Base-by-base conservation (phyloP, 2,329 filamentous ascomycete genomes). In the Sporothrix luriei region DNA sequence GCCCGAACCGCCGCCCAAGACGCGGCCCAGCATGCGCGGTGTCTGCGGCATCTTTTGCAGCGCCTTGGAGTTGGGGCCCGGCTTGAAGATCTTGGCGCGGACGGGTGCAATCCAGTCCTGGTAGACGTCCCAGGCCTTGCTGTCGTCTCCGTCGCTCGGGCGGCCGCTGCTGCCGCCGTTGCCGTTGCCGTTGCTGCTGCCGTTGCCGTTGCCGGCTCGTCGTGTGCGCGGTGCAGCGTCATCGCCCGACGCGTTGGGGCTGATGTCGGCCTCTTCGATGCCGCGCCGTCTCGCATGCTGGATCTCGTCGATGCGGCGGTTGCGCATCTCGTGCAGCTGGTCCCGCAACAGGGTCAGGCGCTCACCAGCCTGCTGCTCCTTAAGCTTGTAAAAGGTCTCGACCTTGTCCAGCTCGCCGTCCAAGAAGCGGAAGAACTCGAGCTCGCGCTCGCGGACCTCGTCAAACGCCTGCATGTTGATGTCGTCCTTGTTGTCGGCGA, bases 261-360 rank as follows among this genome's bases (percentile, higher is more conserved):
- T 74, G 43, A 75, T 73, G 11, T 75, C 73, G 16, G 4, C 26
- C 11, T 11, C 69, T 73, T 40, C 72, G 75, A 71, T 73, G 59
- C 59, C 57, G 21, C 54, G 78, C 73, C 71, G 76, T 71, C 76
- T 81, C 57, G 79, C 76, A 57, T 82, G 80, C 71, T 84, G 79
- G 70, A 93, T 83, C 76, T 97, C 93, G 67, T 90, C 85, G 38
- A 92, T 85, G 26, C 94, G 88, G 16, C 91, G 87, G 77, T 96
- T 93, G 57, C 93, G 87, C 93, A 98, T 97, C 75, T 96, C 91
- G 76, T 97, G 94, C 43, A 99, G 84, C 78, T 99, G 95, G 66
- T 93, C 88, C 54, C 91, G 87, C 61, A 99, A 83, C 4, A 90
- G 78, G 0, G 83, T 81, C 29, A 97, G 81, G 2, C 94, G 87